Evolutionary conservation across 148 eudicot genomes (phyloP), one percentile per base, ranked within the genome.

Genomic region (Vaccinium myrtillus): DNA sequence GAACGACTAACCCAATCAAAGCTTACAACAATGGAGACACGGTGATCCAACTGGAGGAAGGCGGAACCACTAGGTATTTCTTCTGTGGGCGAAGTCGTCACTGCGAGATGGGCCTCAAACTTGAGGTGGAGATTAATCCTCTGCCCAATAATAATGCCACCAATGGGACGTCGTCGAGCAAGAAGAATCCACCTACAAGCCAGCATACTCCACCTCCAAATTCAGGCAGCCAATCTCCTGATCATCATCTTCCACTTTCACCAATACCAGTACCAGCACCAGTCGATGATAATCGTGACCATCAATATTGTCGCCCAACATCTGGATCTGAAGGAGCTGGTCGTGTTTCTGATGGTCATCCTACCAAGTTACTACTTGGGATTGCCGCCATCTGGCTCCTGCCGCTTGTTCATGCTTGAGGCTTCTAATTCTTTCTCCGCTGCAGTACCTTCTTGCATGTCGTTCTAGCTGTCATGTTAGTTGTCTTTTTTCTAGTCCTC

Each of bases 51-150:
- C 73, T 67, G 36, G 15, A 67, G 73, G 32, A 67, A 67, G 73
- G 73, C 11, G 73, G 73, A 30, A 12, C 36, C 32, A 67, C 36
- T 30, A 67, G 32, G 73, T 67, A 67, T 67, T 67, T 67, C 73
- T 67, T 67, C 73, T 67, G 73, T 5, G 73, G 73, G 73, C 36
- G 73, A 25, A 67, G 73, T 25, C 73, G 73, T 67, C 73, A 67
- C 73, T 67, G 73, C 73, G 73, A 67, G 15, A 25, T 67, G 73
- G 73, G 73, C 32, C 73, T 67, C 15, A 67, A 25, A 67, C 73
- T 67, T 67, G 73, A 67, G 36, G 73, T 67, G 73, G 73, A 67
- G 25, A 30, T 67, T 11, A 27, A 11, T 67, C 27, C 73, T 25
- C 32, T 6, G 15, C 16, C 73, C 36, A 27, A 8, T 59, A 9